Evolutionary conservation across 192 early-diverging fungal species (phyloP).

Genomic region (Neocallimastix lanati): DNA sequence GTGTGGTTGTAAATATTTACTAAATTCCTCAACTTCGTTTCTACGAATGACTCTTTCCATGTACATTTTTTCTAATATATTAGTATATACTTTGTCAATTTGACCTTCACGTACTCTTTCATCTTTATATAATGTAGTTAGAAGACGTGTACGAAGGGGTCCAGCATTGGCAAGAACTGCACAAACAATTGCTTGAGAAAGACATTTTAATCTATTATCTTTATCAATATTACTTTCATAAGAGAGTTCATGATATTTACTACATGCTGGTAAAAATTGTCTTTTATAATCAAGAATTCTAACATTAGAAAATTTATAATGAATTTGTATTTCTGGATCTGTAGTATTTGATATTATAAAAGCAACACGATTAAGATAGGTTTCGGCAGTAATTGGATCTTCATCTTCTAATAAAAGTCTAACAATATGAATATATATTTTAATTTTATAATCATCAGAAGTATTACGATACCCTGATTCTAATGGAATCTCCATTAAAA

Average conservation of each 20-base stretch:
- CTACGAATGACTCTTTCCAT: conserved; percentile 65
- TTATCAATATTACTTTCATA: conserved; percentile 45
- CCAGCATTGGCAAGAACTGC: conserved; percentile 82
- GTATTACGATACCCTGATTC: conserved; percentile 67
- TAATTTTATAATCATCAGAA: conserved; percentile 47
- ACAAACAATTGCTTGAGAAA: conserved; percentile 60
- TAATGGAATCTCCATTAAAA: conserved; percentile 72
- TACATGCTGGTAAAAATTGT: conserved; percentile 64
- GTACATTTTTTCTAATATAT: conserved; percentile 87
- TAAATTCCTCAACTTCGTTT: conserved; percentile 64
- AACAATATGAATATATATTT: conserved; percentile 69
- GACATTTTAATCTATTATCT: conserved; percentile 27
- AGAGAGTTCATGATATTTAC: conserved; percentile 66
- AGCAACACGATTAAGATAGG: conserved; percentile 69
- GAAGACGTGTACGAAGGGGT: conserved; percentile 62
- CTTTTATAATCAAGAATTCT: conserved; percentile 68
- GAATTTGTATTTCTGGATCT: conserved; percentile 20
- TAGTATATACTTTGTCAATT: conserved; percentile 12
- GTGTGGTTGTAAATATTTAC: conserved; percentile 48
- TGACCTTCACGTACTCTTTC: conserved; percentile 64
- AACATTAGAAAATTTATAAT: conserved; percentile 66
- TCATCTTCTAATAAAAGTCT: conserved; percentile 71
- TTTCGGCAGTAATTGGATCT: conserved; percentile 57
- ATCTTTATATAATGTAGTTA: conserved; percentile 82
- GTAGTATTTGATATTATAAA: conserved; percentile 27